Evolutionary conservation across 2,329 filamentous ascomycete genomes (phyloP).

Genomic region (Aspergillus chevalieri): DNA sequence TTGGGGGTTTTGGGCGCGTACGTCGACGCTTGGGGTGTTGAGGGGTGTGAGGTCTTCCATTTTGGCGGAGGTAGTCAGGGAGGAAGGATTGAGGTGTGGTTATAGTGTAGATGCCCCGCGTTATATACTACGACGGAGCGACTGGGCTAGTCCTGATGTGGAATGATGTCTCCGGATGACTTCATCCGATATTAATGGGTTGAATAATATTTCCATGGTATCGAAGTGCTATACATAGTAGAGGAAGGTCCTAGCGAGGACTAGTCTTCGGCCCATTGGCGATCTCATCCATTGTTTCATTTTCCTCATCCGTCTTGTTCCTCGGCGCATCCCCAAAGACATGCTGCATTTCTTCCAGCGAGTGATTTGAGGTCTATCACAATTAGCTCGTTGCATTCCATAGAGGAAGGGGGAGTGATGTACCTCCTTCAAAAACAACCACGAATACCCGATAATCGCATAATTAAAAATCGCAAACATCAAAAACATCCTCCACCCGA

Average conservation of each 20-base stretch:
- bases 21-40: neutral
- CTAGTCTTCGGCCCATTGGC: constrained; percentile 19
- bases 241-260: neutral
- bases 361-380: constrained; percentile 36
- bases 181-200: too few species aligned
- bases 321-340: constrained; percentile 23
- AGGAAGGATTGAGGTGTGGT: neutral
- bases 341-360: constrained; percentile 42
- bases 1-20: neutral
- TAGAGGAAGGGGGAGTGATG: neutral
- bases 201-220: too few species aligned
- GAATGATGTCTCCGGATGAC: too few species aligned
- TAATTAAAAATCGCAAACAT: constrained; percentile 49
- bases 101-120: too few species aligned
- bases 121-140: too few species aligned
- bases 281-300: constrained; percentile 2
- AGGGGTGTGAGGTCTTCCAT: neutral
- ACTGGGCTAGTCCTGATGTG: too few species aligned
- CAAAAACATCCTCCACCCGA: constrained; percentile 46
- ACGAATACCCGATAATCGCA: constrained; percentile 40
- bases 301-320: constrained; percentile 8
- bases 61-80: neutral
- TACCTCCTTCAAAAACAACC: constrained; percentile 38
- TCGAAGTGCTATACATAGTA: neutral
- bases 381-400: neutral